Evolutionary conservation across 2,329 filamentous ascomycete species (phyloP).

Genomic region (Hypoxylon sp.): DNA sequence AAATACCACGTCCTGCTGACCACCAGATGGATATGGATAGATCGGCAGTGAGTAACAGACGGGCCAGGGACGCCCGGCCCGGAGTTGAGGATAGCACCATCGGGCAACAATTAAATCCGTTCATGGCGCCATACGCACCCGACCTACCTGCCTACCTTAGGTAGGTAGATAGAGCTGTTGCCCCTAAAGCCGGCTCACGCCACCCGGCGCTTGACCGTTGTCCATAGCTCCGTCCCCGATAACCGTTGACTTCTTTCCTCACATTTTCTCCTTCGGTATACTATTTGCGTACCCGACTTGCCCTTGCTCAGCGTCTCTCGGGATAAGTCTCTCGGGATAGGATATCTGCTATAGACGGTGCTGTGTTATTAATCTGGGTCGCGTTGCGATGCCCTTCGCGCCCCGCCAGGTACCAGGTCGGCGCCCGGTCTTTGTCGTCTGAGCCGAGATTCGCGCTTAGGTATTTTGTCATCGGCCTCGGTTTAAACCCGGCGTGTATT

Average conservation of each 20-base stretch:
- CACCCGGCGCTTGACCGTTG: slow-evolving; percentile 13
- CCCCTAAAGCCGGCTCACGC: slow-evolving; percentile 23
- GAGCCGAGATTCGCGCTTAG: neutral
- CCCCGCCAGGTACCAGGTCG: neutral
- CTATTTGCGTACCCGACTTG: too few species aligned
- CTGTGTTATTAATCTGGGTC: too few species aligned
- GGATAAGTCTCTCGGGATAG: too few species aligned
- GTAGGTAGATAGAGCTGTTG: too few species aligned
- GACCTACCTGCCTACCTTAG: too few species aligned
- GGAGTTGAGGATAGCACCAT: slow-evolving; percentile 8
- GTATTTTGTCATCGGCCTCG: neutral
- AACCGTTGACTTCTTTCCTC: too few species aligned
- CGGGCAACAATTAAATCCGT: slow-evolving; percentile 27
- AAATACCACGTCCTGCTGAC: slow-evolving; percentile 24
- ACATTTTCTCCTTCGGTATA: too few species aligned
- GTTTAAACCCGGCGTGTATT: neutral
- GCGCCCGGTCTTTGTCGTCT: neutral
- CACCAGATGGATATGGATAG: slow-evolving; percentile 8
- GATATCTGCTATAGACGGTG: too few species aligned
- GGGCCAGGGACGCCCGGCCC: slow-evolving; percentile 4
- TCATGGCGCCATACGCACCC: slow-evolving; percentile 5
- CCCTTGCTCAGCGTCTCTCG: neutral
- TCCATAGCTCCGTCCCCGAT: neutral
- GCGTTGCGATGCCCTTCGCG: too few species aligned
- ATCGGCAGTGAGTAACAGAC: slow-evolving; percentile 19